These are phyloP conservation scores for Torulaspora pretoriensis DNA, from an alignment of 1,139 yeast genomes.

Conservation along the genomic window DNA sequence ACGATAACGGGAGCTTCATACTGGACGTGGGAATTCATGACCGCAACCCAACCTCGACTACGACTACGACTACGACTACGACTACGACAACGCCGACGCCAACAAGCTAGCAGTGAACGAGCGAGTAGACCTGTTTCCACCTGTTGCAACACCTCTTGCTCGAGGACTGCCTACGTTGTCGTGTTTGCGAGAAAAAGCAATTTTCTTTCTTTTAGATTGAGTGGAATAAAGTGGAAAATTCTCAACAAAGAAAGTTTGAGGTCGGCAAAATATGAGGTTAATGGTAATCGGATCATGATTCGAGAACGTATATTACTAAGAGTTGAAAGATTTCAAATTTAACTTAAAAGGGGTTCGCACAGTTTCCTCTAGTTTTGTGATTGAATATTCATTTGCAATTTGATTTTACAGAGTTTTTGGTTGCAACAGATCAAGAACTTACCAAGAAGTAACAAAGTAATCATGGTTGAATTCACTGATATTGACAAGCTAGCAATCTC, in stretches of 20 bases:
- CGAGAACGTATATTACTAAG: constrained; percentile 1
- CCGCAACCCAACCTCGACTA: constrained; percentile 8
- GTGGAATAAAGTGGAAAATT: constrained; percentile 3
- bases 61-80: no score
- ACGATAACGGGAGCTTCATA: constrained; percentile 29
- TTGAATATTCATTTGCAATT: neutral
- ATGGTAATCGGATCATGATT: neutral
- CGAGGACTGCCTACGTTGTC: no score
- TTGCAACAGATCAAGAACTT: no score
- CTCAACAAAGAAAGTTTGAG: neutral
- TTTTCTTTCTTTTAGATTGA: constrained; percentile 2
- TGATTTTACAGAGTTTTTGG: no score
- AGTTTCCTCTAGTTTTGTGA: neutral
- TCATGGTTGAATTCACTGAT: constrained; percentile 39
- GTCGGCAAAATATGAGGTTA: neutral
- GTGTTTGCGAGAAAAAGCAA: neutral
- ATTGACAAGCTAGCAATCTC: constrained; percentile 74
- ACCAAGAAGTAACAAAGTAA: neutral
- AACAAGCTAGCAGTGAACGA: no score
- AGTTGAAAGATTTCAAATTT: neutral
- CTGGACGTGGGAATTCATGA: constrained; percentile 28
- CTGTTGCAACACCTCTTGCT: neutral
- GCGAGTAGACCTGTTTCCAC: neutral
- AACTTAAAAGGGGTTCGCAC: constrained; percentile 4
- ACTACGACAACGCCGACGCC: no score